Evolutionary conservation across 805 yeast genomes (phyloP).

Genomic region (Candida sithepensis): DNA sequence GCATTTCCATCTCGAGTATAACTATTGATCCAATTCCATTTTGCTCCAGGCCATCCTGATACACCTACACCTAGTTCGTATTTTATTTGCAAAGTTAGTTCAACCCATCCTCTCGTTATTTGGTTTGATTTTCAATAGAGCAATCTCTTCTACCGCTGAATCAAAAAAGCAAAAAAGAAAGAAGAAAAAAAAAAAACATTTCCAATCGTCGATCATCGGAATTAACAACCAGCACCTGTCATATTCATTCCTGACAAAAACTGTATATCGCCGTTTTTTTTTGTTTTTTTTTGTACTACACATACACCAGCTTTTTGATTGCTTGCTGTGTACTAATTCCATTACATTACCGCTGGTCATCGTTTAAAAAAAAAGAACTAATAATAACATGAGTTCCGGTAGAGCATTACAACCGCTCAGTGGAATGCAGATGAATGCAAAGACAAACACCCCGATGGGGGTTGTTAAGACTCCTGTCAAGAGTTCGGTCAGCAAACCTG

Average conservation of each 20-base stretch:
- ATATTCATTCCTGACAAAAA: too few species aligned
- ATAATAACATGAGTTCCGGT: slow-evolving; percentile 24
- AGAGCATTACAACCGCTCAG: slow-evolving; percentile 53
- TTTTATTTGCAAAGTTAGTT: too few species aligned
- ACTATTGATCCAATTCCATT: not conserved
- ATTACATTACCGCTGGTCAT: not conserved
- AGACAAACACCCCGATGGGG: slow-evolving; percentile 31
- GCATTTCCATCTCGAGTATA: not conserved
- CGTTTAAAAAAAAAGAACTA: not conserved
- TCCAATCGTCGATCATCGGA: too few species aligned
- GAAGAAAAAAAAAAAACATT: too few species aligned
- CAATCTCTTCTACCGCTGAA: too few species aligned
- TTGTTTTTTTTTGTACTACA: too few species aligned
- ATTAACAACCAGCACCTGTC: too few species aligned
- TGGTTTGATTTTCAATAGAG: too few species aligned
- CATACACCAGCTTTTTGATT: not conserved
- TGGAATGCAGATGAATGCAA: slow-evolving; percentile 47
- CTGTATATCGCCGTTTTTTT: too few species aligned
- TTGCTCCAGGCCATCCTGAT: not conserved
- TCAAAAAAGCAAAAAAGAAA: too few species aligned
- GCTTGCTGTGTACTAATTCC: not conserved
- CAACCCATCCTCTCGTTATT: too few species aligned
- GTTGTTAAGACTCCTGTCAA: slow-evolving; percentile 39
- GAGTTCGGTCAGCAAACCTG: slow-evolving; percentile 31
- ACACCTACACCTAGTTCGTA: too few species aligned